A percentile compares a stretch with the other conserved stretches of the same genome.
Conservation (phyloP, 371 early-diverging fungal species). For the Mucor velutinosus region DNA sequence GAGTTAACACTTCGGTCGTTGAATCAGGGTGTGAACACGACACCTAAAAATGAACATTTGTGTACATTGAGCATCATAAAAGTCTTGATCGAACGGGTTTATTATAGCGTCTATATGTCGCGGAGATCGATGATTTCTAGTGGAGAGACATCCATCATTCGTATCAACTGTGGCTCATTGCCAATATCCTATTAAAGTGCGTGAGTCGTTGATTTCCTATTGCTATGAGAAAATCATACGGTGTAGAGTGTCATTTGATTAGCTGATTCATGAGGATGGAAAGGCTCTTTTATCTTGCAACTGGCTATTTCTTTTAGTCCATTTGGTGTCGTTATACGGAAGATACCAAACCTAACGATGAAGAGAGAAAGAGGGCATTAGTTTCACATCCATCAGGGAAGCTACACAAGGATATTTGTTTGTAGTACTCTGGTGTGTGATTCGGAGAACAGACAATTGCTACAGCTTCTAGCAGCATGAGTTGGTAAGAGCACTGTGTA, state of each 20-base stretch:
- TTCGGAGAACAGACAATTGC: slow-evolving; percentile 89
- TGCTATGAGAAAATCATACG: neutral
- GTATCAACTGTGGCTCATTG: neutral
- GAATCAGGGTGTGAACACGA: neutral
- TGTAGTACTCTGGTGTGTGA: slow-evolving; percentile 61
- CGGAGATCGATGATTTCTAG: slow-evolving; percentile 8
- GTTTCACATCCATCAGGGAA: neutral
- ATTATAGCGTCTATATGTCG: neutral
- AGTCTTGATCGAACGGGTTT: neutral
- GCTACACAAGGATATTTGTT: neutral
- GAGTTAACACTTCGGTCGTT: neutral
- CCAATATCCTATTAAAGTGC: neutral
- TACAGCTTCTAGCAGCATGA: slow-evolving; percentile 92
- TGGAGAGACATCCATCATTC: neutral
- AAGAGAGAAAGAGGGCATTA: neutral
- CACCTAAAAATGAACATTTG: neutral
- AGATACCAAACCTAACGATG: slow-evolving; percentile 10
- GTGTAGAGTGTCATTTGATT: neutral
- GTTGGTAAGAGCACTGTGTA: slow-evolving; percentile 89
- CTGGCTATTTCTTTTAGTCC: slow-evolving; percentile 9
- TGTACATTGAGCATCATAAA: neutral
- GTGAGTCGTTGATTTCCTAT: neutral
- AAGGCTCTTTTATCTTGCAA: neutral
- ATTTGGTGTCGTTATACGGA: slow-evolving; percentile 10
- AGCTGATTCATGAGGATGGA: slow-evolving; percentile 8